These are phyloP conservation scores for Cryoendolithus antarcticus DNA, from an alignment of 2,329 filamentous ascomycete species.

Conservation along the genomic window DNA sequence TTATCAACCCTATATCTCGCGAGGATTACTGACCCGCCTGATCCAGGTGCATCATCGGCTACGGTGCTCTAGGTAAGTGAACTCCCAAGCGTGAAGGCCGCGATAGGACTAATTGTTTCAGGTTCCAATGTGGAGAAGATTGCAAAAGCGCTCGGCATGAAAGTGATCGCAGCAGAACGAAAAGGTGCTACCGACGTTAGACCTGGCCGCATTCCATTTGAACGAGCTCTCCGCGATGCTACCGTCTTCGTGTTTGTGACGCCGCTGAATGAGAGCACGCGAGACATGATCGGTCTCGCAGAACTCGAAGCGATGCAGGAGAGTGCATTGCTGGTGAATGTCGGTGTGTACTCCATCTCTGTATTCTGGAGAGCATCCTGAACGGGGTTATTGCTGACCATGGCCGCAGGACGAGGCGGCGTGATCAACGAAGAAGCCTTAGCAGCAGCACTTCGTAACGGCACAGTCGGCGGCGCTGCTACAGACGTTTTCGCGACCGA, in stretches of 20 bases:
- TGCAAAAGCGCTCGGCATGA: constrained; percentile 36
- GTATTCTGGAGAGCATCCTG: no score
- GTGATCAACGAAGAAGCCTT: constrained; percentile 40
- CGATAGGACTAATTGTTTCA: constrained; percentile 6
- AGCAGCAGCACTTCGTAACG: constrained; percentile 32
- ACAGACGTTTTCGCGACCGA: constrained; percentile 40
- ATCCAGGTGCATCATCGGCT: constrained; percentile 30
- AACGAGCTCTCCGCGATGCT: constrained; percentile 23
- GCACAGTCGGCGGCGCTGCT: constrained; percentile 36
- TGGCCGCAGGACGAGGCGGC: constrained; percentile 28
- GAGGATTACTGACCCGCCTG: no score
- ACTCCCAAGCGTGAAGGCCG: background rate
- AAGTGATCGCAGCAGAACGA: constrained; percentile 36
- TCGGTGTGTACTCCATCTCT: constrained; percentile 11
- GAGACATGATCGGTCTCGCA: constrained; percentile 14
- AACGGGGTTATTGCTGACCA: constrained; percentile 6
- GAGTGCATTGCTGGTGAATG: constrained; percentile 36
- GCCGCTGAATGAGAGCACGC: constrained; percentile 14
- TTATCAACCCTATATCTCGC: no score
- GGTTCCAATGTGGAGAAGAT: constrained; percentile 34
- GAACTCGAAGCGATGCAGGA: constrained; percentile 35
- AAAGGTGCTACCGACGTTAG: constrained; percentile 23
- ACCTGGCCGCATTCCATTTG: constrained; percentile 24
- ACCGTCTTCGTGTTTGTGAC: constrained; percentile 27
- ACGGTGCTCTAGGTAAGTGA: constrained; percentile 33